Conservation (phyloP, 202 grass and related monocot species). For the Brachypodium distachyon region DNA sequence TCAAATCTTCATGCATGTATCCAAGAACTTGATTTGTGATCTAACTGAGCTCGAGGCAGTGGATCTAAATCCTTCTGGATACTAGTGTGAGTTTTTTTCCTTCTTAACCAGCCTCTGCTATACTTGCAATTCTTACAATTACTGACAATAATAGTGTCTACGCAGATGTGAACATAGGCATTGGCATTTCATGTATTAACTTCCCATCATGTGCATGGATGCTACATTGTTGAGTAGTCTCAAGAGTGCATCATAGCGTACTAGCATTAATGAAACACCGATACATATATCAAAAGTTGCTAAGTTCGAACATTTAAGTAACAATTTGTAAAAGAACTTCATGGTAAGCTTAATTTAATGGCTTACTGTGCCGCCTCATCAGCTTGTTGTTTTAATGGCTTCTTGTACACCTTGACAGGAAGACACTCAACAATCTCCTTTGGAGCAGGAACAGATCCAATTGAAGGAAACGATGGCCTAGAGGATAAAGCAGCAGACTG, state of each 20-base stretch:
- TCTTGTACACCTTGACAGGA: constrained; percentile 77
- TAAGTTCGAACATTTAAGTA: constrained; percentile 2
- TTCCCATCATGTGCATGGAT: not conserved
- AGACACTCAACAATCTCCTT: constrained; percentile 79
- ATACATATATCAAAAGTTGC: not conserved
- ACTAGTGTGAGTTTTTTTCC: too few species aligned
- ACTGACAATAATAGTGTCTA: not conserved
- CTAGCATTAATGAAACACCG: not conserved
- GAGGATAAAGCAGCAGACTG: constrained; percentile 84
- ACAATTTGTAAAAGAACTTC: not conserved
- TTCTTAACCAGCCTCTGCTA: not conserved
- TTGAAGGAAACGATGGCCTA: constrained; percentile 79
- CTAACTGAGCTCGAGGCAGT: not conserved
- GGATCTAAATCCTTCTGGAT: not conserved
- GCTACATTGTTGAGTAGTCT: not conserved
- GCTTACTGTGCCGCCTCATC: constrained; percentile 80
- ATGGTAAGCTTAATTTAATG: not conserved
- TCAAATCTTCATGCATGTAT: not conserved
- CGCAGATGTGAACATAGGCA: not conserved
- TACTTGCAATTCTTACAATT: not conserved
- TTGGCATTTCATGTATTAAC: not conserved
- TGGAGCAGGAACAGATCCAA: constrained; percentile 89
- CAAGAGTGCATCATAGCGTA: not conserved
- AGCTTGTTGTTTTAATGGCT: constrained; percentile 47
- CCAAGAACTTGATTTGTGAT: not conserved